Percentiles rank a stretch among this genome's conserved stretches.
Conservation (phyloP, 1,284 basidiomycete genomes). For the Malassezia nana region DNA sequence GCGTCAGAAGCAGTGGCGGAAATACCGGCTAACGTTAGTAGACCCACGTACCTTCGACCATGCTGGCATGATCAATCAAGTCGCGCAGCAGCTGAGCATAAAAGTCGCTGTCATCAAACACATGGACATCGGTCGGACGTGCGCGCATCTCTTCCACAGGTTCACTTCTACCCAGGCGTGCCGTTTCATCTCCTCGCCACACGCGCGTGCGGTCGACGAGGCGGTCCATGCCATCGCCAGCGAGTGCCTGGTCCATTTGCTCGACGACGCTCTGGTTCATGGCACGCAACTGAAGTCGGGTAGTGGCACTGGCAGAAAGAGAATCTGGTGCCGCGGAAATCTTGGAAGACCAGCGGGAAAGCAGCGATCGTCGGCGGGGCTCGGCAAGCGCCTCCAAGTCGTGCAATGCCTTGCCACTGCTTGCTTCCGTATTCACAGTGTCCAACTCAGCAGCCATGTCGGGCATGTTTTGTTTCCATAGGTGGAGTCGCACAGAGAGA, state of each 20-base stretch:
- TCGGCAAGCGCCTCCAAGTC: constrained; percentile 17
- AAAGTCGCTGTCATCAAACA: constrained; percentile 46
- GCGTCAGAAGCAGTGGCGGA: constrained; percentile 19
- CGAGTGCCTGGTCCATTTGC: constrained; percentile 34
- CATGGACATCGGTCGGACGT: constrained; percentile 20
- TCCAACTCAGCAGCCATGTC: not conserved
- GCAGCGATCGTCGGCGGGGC: constrained; percentile 18
- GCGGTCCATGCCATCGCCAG: constrained; percentile 29
- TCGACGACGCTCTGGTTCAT: constrained; percentile 30
- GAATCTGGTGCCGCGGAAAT: constrained; percentile 24
- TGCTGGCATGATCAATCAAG: constrained; percentile 33
- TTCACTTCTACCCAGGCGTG: not conserved
- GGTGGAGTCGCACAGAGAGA: not conserved
- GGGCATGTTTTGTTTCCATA: constrained; percentile 12
- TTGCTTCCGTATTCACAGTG: constrained; percentile 4
- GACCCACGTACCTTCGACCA: constrained; percentile 4
- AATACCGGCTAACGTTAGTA: not conserved
- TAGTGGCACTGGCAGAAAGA: constrained; percentile 11
- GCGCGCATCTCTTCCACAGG: not conserved
- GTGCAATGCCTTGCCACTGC: constrained; percentile 17
- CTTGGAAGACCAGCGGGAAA: constrained; percentile 34
- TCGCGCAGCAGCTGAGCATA: constrained; percentile 40
- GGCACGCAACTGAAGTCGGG: constrained; percentile 23
- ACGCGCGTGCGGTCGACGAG: constrained; percentile 36
- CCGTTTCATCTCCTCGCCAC: constrained; percentile 22